Evolutionary conservation across 2,329 filamentous ascomycete species (phyloP), one percentile per base, ranked within the genome.

Genomic region (Ambrosiella xylebori): DNA sequence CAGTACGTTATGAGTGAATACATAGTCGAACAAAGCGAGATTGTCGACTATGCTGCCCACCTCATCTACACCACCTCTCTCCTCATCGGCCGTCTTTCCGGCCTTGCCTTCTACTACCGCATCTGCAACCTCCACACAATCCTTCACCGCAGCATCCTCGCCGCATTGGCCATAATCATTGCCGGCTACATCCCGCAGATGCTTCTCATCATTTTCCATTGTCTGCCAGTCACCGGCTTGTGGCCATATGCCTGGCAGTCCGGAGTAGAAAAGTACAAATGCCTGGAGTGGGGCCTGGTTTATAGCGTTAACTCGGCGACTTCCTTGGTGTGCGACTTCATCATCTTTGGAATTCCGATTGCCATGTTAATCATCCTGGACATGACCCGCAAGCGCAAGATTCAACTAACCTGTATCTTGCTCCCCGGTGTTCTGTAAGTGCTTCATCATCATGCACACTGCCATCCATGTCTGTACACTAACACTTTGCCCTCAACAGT

Each of bases 211-310:
- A 68, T 78, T 58, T 76, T 78, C 61, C 75, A 78, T 64, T 78
- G 75, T 59, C 64, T 63, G 1, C 76, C 76, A 0, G 73, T 77
- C 0, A 78, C 75, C 0, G 73, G 69, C 0, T 64, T 74, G 1
- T 78, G 76, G 76, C 75, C 76, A 0, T 78, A 78, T 57, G 68
- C 65, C 0, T 78, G 56, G 68, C 73, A 78, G 62, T 63, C 66
- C 0, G 68, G 68, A 8, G 66, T 63, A 8, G 65, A 65, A 1
- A 61, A 68, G 2, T 78, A 74, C 61, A 68, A 63, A 0, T 78
- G 75, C 61, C 60, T 78, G 41, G 65, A 70, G 13, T 78, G 75
- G 75, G 76, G 75, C 0, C 59, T 75, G 2, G 74, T 78, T 0
- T 78, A 78, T 61, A 71, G 71, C 8, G 71, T 75, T 17, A 78